Evolutionary conservation across 805 yeast genomes (phyloP).

Genomic region (Candida qinlingensis): DNA sequence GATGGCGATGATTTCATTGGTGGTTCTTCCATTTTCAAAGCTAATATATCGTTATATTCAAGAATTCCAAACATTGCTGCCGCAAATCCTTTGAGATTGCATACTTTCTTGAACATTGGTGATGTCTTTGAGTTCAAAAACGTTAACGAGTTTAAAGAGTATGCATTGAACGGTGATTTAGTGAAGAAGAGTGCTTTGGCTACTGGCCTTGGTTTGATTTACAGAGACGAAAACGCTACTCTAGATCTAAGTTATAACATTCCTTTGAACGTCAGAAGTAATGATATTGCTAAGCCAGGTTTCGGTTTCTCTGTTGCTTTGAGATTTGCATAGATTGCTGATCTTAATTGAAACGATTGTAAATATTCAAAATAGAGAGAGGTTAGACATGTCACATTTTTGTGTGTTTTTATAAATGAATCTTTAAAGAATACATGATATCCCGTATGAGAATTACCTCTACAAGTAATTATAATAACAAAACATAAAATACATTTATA

Average conservation of each 20-base stretch:
- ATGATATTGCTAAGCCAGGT: constrained; percentile 48
- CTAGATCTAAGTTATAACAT: constrained; percentile 51
- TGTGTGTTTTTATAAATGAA: too few relatives aligned
- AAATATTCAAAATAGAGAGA: neutral
- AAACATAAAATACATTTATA: neutral
- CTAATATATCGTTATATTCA: constrained; percentile 45
- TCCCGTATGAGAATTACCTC: too few relatives aligned
- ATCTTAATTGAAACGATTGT: neutral
- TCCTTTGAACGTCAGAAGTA: constrained; percentile 43
- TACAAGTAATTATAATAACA: too few relatives aligned
- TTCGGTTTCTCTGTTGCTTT: constrained; percentile 48
- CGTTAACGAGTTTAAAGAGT: constrained; percentile 15
- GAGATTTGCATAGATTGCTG: constrained; percentile 25
- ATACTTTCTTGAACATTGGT: constrained; percentile 57
- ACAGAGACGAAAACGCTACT: constrained; percentile 46
- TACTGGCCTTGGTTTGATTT: constrained; percentile 48
- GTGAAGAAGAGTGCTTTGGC: constrained; percentile 36
- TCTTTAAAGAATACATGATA: too few relatives aligned
- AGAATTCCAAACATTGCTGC: constrained; percentile 46
- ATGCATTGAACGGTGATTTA: constrained; percentile 18
- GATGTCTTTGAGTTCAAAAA: constrained; percentile 30
- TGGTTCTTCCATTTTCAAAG: constrained; percentile 47
- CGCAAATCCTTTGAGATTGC: constrained; percentile 50
- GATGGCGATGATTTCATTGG: constrained; percentile 47
- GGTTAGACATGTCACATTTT: neutral